Evolutionary conservation across 148 eudicot species (phyloP).

Genomic region (Chenopodium formosanum): DNA sequence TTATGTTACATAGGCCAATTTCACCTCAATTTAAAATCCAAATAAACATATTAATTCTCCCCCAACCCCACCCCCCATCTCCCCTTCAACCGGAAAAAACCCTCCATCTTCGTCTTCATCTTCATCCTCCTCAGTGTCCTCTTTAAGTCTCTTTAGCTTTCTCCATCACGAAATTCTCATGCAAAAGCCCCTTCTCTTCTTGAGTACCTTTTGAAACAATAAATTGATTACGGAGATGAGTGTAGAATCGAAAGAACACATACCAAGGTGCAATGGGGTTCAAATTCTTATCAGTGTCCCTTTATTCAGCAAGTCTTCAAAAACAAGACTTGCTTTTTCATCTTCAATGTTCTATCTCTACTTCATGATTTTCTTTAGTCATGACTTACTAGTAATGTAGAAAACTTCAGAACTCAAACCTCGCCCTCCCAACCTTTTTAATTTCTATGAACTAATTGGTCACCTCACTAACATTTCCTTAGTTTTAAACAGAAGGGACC

Average conservation of each 20-base stretch:
- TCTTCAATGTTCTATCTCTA: neutral
- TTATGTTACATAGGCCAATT: neutral
- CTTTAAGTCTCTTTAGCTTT: constrained; percentile 12
- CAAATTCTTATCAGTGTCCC: neutral
- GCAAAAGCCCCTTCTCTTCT: constrained; percentile 6
- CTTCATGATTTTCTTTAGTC: neutral
- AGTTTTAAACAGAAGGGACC: neutral
- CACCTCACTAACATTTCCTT: neutral
- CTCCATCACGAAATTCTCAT: constrained; percentile 5
- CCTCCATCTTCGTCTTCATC: constrained; percentile 3
- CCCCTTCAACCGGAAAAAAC: neutral
- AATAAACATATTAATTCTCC: neutral
- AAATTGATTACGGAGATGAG: constrained; percentile 1
- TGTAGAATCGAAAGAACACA: neutral
- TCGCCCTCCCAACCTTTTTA: neutral
- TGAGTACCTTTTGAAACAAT: constrained; percentile 12
- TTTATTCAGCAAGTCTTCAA: neutral
- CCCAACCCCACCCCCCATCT: neutral
- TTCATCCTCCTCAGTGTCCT: constrained; percentile 2
- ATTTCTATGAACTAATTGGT: neutral
- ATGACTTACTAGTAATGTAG: neutral
- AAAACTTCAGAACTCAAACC: neutral
- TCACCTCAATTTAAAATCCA: neutral
- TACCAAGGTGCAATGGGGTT: neutral
- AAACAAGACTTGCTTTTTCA: neutral